phyloP scores from a whole-genome alignment of 441 rosid genomes.

The Mallotus repandus region DNA sequence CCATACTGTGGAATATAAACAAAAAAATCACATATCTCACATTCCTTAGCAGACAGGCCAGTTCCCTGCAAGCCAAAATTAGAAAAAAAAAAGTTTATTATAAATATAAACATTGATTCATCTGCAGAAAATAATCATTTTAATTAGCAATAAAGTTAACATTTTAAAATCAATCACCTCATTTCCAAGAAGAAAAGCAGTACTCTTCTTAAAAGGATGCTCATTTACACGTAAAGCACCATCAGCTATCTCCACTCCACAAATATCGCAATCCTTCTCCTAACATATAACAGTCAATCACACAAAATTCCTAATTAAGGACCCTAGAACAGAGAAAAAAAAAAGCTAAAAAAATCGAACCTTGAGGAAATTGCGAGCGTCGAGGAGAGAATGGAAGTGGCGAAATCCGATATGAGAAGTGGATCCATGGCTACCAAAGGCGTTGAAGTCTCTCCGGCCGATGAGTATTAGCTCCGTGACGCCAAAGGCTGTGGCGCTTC shows the following conservation, averaged over 20 bases:
- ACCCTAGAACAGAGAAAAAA: not conserved
- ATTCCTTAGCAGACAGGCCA: constrained; percentile 86
- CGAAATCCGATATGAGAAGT: constrained; percentile 80
- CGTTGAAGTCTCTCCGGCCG: constrained; percentile 92
- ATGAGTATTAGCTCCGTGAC: constrained; percentile 79
- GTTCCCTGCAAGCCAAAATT: constrained; percentile 51
- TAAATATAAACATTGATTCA: no score
- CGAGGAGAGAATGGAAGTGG: constrained; percentile 76
- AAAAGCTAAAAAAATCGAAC: constrained; percentile 21
- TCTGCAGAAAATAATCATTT: not conserved
- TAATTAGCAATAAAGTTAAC: not conserved
- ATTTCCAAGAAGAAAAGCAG: constrained; percentile 91
- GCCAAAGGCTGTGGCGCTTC: constrained; percentile 93
- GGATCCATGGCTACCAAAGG: constrained; percentile 96
- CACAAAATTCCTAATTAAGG: not conserved
- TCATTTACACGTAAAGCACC: constrained; percentile 63
- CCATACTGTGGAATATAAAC: constrained; percentile 93
- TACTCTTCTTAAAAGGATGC: constrained; percentile 77
- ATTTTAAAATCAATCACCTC: constrained; percentile 43
- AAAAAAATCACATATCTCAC: constrained; percentile 86
- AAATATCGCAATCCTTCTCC: constrained; percentile 85
- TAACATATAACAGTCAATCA: constrained; percentile 19
- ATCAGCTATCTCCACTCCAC: constrained; percentile 90
- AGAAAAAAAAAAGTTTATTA: no score
- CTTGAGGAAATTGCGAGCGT: constrained; percentile 74